A percentile compares a stretch with the other conserved stretches of the same genome.
Conservation (phyloP, 768 basidiomycete genomes). For the Xanthoconium stramineum region DNA sequence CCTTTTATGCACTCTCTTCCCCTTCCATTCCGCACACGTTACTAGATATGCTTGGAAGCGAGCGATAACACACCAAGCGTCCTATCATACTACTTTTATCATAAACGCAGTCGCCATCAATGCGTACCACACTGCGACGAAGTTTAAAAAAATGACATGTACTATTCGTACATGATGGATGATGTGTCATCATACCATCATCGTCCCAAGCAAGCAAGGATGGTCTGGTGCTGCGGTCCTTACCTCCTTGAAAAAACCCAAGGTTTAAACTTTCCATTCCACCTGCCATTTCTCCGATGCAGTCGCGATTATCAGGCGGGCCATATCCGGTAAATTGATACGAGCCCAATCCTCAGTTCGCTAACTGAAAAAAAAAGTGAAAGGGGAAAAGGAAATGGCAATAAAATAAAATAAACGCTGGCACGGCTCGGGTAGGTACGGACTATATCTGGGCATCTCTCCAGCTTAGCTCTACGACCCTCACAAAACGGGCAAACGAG, state of each 20-base stretch:
- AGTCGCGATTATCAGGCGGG: not conserved
- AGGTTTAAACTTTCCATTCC: not conserved
- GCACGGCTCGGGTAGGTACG: not conserved
- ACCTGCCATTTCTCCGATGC: not conserved
- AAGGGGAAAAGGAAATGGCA: not conserved
- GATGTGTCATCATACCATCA: not conserved
- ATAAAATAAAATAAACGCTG: not conserved
- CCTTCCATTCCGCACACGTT: not conserved
- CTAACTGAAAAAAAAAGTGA: not conserved
- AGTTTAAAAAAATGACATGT: too few species aligned
- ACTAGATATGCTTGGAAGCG: not conserved
- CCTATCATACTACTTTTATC: not conserved
- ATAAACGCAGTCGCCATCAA: too few species aligned
- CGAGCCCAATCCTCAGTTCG: conserved; percentile 22
- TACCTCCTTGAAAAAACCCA: too few species aligned
- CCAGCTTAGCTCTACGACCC: not conserved
- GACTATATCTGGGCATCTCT: conserved; percentile 9
- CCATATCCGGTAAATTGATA: not conserved
- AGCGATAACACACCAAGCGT: not conserved
- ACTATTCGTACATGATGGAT: too few species aligned
- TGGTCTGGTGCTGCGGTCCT: too few species aligned
- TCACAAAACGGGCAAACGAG: not conserved
- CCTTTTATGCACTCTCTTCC: too few species aligned
- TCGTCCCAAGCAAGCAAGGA: too few species aligned
- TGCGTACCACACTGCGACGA: too few species aligned